These are phyloP conservation scores for Axilococcus clingmanii DNA, from an alignment of 139 green algal species.

Conservation along the genomic window DNA sequence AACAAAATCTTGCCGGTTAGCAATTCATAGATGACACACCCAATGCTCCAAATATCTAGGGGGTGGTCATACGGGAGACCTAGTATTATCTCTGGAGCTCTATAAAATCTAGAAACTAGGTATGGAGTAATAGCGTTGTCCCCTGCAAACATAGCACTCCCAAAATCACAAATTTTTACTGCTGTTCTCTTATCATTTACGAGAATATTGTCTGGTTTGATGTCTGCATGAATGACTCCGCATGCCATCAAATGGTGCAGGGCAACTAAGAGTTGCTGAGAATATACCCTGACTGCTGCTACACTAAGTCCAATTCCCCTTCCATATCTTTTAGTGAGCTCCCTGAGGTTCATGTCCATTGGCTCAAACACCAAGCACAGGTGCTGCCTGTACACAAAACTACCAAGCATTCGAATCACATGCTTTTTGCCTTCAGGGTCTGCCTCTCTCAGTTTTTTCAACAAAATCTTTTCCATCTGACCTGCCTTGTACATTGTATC, in stretches of 20 bases:
- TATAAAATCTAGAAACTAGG: conserved; percentile 94
- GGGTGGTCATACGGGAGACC: conserved; percentile 82
- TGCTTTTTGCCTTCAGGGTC: conserved; percentile 84
- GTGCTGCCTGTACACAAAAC: conserved; percentile 92
- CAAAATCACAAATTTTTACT: conserved; percentile 91
- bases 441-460: conserved; percentile 61
- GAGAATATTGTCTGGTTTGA: conserved; percentile 99
- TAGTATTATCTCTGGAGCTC: conserved; percentile 91
- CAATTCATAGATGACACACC: conserved; percentile 94
- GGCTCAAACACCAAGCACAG: conserved; percentile 92
- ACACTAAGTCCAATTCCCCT: conserved; percentile 90
- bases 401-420: conserved; percentile 78
- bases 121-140: conserved; percentile 97
- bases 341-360: conserved; percentile 85
- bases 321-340: conserved; percentile 94
- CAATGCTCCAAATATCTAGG: conserved; percentile 96
- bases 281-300: conserved; percentile 79
- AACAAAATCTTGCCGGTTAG: conserved; percentile 96
- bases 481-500: conserved; percentile 72
- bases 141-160: conserved; percentile 84
- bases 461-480: conserved; percentile 67
- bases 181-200: conserved; percentile 71
- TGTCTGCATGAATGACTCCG: conserved; percentile 92
- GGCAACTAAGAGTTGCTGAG: conserved; percentile 85
- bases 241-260: conserved; percentile 77